Percentiles rank a stretch among this genome's conserved stretches.
Evolutionary conservation across 495 filamentous ascomycete genomes (phyloP).

Genomic region (Apodospora peruviana): DNA sequence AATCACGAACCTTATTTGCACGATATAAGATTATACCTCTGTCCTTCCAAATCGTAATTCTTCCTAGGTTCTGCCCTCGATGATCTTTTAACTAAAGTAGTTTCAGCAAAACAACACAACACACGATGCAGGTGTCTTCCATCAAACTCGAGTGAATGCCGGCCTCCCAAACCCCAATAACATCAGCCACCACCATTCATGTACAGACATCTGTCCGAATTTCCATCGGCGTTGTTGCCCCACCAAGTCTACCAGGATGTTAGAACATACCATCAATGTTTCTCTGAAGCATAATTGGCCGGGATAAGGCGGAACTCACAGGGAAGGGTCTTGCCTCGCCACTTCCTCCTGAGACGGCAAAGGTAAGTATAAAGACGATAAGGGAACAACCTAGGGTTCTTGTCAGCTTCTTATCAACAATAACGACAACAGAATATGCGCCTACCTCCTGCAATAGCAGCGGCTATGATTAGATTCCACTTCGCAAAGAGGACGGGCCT

Average conservation of each 20-base stretch:
- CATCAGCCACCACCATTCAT: too few species aligned
- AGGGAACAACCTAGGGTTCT: slow-evolving; percentile 24
- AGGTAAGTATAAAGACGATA: slow-evolving; percentile 50
- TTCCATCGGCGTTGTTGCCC: background rate
- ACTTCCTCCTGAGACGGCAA: slow-evolving; percentile 48
- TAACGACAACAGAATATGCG: background rate
- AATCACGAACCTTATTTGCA: too few species aligned
- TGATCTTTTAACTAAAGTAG: too few species aligned
- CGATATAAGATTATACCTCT: too few species aligned
- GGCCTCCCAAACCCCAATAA: too few species aligned
- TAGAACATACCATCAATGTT: background rate
- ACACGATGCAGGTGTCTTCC: too few species aligned
- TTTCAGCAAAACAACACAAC: too few species aligned
- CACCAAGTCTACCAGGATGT: background rate
- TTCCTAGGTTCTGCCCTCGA: too few species aligned
- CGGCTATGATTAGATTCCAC: slow-evolving; percentile 50
- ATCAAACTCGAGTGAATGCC: too few species aligned
- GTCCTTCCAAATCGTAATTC: too few species aligned
- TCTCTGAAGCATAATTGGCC: background rate
- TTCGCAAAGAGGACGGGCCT: slow-evolving; percentile 45
- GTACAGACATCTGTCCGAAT: background rate
- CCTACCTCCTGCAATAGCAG: slow-evolving; percentile 46
- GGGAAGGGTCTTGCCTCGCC: slow-evolving; percentile 26
- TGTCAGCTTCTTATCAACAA: background rate
- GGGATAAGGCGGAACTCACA: slow-evolving; percentile 18